A percentile compares a stretch with the other conserved stretches of the same genome.
phyloP scores from a whole-genome alignment of 2,329 filamentous ascomycete genomes.

The Claviceps monticola region DNA sequence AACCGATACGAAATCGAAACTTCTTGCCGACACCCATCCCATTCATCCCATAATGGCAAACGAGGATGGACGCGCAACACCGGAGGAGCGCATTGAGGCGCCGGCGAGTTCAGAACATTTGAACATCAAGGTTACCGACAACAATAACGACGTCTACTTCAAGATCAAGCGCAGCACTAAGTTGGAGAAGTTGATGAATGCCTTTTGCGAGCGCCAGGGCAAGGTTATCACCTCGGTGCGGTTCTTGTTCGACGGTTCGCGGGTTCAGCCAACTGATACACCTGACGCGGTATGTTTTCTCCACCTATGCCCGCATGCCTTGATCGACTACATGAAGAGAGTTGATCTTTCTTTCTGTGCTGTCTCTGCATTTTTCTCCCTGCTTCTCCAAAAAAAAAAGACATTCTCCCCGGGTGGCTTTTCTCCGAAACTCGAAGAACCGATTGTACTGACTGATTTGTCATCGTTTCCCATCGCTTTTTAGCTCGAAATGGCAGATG shows the following conservation, averaged over 20 bases:
- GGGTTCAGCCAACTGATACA: constrained; percentile 78
- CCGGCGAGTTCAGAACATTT: constrained; percentile 60
- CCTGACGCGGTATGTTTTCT: constrained; percentile 67
- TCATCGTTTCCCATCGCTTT: not conserved
- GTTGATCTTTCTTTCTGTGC: not conserved
- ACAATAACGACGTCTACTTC: constrained; percentile 99
- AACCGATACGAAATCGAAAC: too few species aligned
- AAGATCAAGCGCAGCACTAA: constrained; percentile 97
- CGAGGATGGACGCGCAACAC: constrained; percentile 33
- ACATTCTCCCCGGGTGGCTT: too few species aligned
- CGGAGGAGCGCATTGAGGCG: constrained; percentile 24
- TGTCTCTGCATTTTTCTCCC: not conserved
- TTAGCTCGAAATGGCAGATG: constrained; percentile 92
- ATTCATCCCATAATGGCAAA: constrained; percentile 25
- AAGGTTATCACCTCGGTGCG: constrained; percentile 75
- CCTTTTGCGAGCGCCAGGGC: constrained; percentile 92
- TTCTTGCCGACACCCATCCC: not conserved
- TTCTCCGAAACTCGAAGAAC: not conserved
- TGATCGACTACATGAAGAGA: too few species aligned
- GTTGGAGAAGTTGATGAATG: constrained; percentile 95
- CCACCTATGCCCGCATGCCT: not conserved
- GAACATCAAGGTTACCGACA: constrained; percentile 98
- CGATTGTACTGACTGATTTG: not conserved
- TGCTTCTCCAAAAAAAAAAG: too few species aligned
- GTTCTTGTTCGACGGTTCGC: constrained; percentile 91